Evolutionary conservation across 1,139 yeast genomes (phyloP).

Genomic region (Debaryomyces singareniensis): DNA sequence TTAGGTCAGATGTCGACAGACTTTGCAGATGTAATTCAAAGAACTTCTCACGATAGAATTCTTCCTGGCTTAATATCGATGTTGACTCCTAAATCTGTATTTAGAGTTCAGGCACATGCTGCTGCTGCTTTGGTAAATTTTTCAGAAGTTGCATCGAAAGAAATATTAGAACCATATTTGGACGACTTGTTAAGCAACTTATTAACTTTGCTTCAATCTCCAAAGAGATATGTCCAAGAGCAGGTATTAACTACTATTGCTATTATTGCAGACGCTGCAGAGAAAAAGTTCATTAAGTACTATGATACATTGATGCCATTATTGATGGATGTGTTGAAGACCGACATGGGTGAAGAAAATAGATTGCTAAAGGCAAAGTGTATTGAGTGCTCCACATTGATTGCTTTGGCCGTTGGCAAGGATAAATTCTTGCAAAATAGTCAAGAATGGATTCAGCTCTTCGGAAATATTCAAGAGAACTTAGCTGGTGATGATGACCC

Average conservation of each 20-base stretch:
- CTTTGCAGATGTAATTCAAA: slow-evolving; percentile 84
- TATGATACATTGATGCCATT: slow-evolving; percentile 94
- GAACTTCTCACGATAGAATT: slow-evolving; percentile 69
- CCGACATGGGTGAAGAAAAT: slow-evolving; percentile 77
- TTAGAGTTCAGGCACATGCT: slow-evolving; percentile 95
- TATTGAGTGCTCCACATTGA: slow-evolving; percentile 89
- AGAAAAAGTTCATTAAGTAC: slow-evolving; percentile 78
- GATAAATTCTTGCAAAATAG: slow-evolving; percentile 80
- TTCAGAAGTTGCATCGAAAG: slow-evolving; percentile 86
- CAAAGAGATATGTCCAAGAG: slow-evolving; percentile 91
- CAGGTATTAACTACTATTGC: slow-evolving; percentile 96
- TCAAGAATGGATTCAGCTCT: slow-evolving; percentile 64
- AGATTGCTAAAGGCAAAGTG: slow-evolving; percentile 85
- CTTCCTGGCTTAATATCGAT: slow-evolving; percentile 85
- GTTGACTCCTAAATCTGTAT: slow-evolving; percentile 64
- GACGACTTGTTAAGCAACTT: slow-evolving; percentile 73
- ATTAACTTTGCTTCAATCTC: slow-evolving; percentile 70
- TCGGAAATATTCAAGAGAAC: slow-evolving; percentile 66
- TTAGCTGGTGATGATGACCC: slow-evolving; percentile 69
- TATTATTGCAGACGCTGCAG: slow-evolving; percentile 97
- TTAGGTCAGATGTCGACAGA: slow-evolving; percentile 98
- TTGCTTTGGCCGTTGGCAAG: slow-evolving; percentile 95
- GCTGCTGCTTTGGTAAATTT: slow-evolving; percentile 97
- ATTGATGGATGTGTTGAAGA: slow-evolving; percentile 67
- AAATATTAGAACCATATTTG: slow-evolving; percentile 81